phyloP scores from a whole-genome alignment of 2,329 filamentous ascomycete genomes.

The Onygenales sp. region DNA sequence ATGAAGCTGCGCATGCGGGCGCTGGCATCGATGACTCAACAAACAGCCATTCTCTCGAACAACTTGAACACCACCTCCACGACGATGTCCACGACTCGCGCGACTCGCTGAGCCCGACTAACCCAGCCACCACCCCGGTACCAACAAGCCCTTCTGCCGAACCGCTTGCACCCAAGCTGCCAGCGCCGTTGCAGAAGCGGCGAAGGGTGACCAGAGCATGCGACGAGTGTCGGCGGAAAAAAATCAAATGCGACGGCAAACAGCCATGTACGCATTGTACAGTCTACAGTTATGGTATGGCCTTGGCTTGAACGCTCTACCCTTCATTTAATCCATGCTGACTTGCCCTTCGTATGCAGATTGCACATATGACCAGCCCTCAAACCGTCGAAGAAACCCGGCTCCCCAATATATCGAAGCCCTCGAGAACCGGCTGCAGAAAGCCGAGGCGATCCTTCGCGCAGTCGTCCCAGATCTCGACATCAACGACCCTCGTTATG shows the following conservation, averaged over 20 bases:
- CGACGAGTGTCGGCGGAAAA: constrained; percentile 74
- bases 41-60: background rate
- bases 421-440: constrained; percentile 70
- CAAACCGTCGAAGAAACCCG: constrained; percentile 80
- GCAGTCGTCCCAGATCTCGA: constrained; percentile 77
- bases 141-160: constrained; percentile 13
- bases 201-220: constrained; percentile 71
- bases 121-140: background rate
- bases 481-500: constrained; percentile 73
- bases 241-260: constrained; percentile 81
- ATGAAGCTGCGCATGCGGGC: background rate
- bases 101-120: background rate
- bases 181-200: constrained; percentile 59
- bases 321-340: background rate
- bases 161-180: constrained; percentile 19
- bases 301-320: background rate
- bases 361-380: constrained; percentile 92
- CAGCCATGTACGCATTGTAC: constrained; percentile 92
- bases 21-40: background rate
- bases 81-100: background rate
- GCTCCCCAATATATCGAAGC: constrained; percentile 90
- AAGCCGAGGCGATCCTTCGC: constrained; percentile 69
- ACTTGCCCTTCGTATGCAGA: constrained; percentile 42
- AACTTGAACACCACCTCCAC: background rate
- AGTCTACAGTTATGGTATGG: constrained; percentile 91